These are phyloP conservation scores for Globisporangium yorkense DNA, from an alignment of 352 stramenopile genomes.

Conservation along the genomic window DNA sequence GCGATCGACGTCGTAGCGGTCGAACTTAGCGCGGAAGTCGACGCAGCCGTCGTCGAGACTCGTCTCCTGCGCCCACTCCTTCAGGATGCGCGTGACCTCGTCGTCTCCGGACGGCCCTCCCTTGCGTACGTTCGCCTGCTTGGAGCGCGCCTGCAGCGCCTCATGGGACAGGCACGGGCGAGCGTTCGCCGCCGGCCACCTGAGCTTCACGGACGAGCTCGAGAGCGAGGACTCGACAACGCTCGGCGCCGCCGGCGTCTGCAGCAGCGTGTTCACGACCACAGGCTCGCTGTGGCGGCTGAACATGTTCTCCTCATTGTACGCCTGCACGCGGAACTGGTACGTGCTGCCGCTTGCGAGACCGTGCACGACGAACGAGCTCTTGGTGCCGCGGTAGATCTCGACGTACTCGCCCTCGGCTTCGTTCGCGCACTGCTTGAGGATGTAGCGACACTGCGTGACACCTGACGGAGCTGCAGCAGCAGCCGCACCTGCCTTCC, in stretches of 20 bases:
- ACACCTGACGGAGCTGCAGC: slow-evolving; percentile 12
- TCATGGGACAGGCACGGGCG: slow-evolving; percentile 43
- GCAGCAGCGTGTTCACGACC: slow-evolving; percentile 82
- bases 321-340: slow-evolving; percentile 83
- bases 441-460: slow-evolving; percentile 57
- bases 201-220: slow-evolving; percentile 33
- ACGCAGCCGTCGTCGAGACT: slow-evolving; percentile 65
- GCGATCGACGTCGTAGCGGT: slow-evolving; percentile 65
- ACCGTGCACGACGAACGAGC: slow-evolving; percentile 68
- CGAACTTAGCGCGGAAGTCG: slow-evolving; percentile 69
- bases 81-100: slow-evolving; percentile 64
- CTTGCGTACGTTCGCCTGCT: slow-evolving; percentile 20
- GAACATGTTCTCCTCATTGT: slow-evolving; percentile 66
- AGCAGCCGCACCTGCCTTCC: slow-evolving; percentile 2
- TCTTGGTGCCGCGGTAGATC: slow-evolving; percentile 70
- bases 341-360: slow-evolving; percentile 81
- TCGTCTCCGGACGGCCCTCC: slow-evolving; percentile 36
- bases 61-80: slow-evolving; percentile 80
- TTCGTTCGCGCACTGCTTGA: slow-evolving; percentile 85
- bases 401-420: slow-evolving; percentile 77
- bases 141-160: slow-evolving; percentile 28
- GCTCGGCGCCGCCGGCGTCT: slow-evolving; percentile 50
- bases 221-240: slow-evolving; percentile 24
- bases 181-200: slow-evolving; percentile 40
- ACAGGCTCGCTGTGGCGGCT: slow-evolving; percentile 69